Percentiles rank a stretch among this genome's conserved stretches.
Evolutionary conservation across 2,329 filamentous ascomycete genomes (phyloP).

Genomic region (Neopestalotiopsis sp.): DNA sequence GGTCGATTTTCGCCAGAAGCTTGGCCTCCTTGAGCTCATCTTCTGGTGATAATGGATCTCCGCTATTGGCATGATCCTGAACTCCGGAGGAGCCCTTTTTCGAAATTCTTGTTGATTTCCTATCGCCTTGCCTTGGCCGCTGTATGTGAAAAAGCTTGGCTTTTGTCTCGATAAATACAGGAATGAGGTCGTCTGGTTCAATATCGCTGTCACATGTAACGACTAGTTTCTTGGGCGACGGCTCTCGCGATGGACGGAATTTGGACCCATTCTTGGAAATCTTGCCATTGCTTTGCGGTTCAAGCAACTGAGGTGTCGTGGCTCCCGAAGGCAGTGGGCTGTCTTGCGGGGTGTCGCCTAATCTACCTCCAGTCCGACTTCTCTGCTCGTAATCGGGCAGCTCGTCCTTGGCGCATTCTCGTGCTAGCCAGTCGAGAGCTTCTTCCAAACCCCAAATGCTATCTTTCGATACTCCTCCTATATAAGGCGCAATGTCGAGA

Average conservation of each 20-base stretch:
- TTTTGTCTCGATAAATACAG: conserved; percentile 79
- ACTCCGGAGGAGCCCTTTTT: conserved; percentile 24
- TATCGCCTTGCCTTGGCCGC: conserved; percentile 54
- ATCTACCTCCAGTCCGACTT: conserved; percentile 31
- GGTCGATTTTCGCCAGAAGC: conserved; percentile 74
- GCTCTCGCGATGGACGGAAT: conserved; percentile 32
- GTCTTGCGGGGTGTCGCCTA: conserved; percentile 51
- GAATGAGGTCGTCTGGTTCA: conserved; percentile 76
- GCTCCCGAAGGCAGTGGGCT: conserved; percentile 56
- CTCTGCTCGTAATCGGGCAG: conserved; percentile 73
- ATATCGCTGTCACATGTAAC: conserved; percentile 71
- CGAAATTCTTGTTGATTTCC: conserved; percentile 44
- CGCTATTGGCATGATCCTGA: neutral
- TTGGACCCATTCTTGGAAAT: conserved; percentile 42
- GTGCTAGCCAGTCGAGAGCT: conserved; percentile 87
- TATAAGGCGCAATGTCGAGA: conserved; percentile 69
- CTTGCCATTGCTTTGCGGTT: conserved; percentile 32
- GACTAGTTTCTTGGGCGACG: conserved; percentile 47
- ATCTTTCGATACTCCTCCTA: conserved; percentile 63
- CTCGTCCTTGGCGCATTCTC: conserved; percentile 72
- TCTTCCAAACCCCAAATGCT: conserved; percentile 86
- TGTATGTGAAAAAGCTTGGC: conserved; percentile 68
- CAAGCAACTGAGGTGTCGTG: conserved; percentile 52
- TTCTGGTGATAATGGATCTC: conserved; percentile 27
- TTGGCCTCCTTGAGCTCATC: conserved; percentile 62